Evolutionary conservation across 768 basidiomycete genomes (phyloP), one percentile per base, ranked within the genome.

Genomic region (Mycena haematopus): DNA sequence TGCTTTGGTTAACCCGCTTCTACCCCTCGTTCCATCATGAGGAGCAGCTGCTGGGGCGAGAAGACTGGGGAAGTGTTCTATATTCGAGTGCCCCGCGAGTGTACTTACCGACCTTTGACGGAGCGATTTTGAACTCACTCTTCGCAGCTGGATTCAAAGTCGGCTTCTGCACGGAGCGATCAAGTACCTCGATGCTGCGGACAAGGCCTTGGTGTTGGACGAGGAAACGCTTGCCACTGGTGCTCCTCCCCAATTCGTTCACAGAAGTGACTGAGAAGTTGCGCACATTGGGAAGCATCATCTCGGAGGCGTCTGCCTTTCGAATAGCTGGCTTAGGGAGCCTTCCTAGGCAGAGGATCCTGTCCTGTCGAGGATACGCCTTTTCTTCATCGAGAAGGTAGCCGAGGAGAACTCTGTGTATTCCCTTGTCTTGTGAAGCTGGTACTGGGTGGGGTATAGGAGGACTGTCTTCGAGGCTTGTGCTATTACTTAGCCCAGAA

Each of bases 341-440:
- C 60, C 60, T 1, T 9, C 15, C 54, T 53, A 56, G 46, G 14
- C 6, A 3, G 38, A 51, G 13, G 36, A 35, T 55, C 21, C 27
- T 63, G 25, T 42, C 55, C 14, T 9, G 25, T 63, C 15, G 31
- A 56, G 17, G 57, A 63, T 36, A 42, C 49, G n/a, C n/a, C 61
- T 55, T 22, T 63, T 63, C 61, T 62, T 40, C 40, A 57, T 63
- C 25, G 55, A 52, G 25, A 52, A 52, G 42, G 55, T 63, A 10
- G 50, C 27, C 8, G 49, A 31, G 33, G 31, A 50, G 38, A 15
- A 54, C 2, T 38, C 27, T 38, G 56, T 51, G 24, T 57, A 38
- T 15, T 55, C 55, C 24, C 29, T 1, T 47, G 33, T 24, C 33
- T 61, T n/a, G 29, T n/a, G 44, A 35, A 40, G 52, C 35, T 61